These are phyloP conservation scores for Capsicum chinense DNA, from an alignment of 257 asterid species.

Conservation along the genomic window DNA sequence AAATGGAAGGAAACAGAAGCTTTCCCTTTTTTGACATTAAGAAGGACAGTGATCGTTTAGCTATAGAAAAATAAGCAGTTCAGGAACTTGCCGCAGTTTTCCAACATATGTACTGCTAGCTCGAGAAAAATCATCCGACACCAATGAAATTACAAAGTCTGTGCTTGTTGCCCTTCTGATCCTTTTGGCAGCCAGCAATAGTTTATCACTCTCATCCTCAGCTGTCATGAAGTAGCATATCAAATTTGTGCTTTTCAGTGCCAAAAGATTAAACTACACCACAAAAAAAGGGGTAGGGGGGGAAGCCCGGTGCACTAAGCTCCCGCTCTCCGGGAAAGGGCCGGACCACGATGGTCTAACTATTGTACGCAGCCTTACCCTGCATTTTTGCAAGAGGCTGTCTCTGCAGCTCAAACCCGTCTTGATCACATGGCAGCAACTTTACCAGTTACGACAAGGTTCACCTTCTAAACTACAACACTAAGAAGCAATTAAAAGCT, in stretches of 20 bases:
- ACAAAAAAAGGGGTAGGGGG: not conserved
- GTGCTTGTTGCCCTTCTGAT: conserved; percentile 84
- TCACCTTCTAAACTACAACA: not conserved
- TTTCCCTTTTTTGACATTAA: not conserved
- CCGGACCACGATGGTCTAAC: not conserved
- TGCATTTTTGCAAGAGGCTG: not conserved
- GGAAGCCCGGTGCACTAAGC: not conserved
- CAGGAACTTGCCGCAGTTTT: conserved; percentile 60
- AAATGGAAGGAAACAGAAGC: not conserved
- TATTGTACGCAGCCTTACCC: not conserved
- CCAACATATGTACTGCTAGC: conserved; percentile 91
- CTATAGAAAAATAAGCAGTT: not conserved
- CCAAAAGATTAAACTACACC: not conserved
- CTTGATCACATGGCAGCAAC: not conserved
- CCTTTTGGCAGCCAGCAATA: conserved; percentile 80
- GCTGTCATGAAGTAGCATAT: conserved; percentile 55
- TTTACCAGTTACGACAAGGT: not conserved
- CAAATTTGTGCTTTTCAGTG: conserved; percentile 22
- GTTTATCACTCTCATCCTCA: conserved; percentile 70
- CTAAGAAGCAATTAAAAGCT: not conserved
- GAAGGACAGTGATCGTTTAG: not conserved
- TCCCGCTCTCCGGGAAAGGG: not conserved
- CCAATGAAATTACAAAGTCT: conserved; percentile 80
- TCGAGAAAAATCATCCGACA: conserved; percentile 80
- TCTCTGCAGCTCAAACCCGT: not conserved